Percentiles rank a stretch among this genome's conserved stretches.
phyloP scores from a whole-genome alignment of 192 early-diverging fungal species.

The Coemansia javaensis region DNA sequence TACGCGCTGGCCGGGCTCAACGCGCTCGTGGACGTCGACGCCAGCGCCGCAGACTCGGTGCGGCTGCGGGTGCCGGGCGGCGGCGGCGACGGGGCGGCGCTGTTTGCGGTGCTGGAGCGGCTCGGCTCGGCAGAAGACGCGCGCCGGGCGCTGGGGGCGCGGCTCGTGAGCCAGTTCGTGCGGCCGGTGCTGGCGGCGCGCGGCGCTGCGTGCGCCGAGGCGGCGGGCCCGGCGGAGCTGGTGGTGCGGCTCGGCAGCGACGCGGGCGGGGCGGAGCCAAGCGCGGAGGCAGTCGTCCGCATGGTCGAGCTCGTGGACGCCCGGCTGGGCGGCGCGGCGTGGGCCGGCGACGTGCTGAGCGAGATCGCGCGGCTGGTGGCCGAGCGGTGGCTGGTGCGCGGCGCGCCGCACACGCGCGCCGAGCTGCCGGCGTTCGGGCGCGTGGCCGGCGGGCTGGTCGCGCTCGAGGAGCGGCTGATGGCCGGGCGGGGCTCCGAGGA shows the following conservation, averaged over 20 bases:
- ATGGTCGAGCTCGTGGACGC: constrained; percentile 6
- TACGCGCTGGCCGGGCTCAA: constrained; percentile 1
- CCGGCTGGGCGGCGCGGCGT: background rate
- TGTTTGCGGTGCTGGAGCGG: constrained; percentile 20
- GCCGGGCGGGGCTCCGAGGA: background rate
- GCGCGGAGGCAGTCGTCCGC: background rate
- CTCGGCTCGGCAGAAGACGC: constrained; percentile 4
- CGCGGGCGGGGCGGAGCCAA: background rate
- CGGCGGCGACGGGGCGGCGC: background rate
- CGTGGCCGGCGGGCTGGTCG: constrained; percentile 5
- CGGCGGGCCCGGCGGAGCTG: too few relatives aligned
- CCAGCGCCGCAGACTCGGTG: background rate
- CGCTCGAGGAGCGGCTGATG: constrained; percentile 15
- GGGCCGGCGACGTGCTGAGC: constrained; percentile 1
- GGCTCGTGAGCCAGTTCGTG: constrained; percentile 13
- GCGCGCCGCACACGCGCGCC: constrained; percentile 13
- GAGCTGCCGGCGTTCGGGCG: constrained; percentile 6
- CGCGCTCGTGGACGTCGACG: constrained; percentile 1
- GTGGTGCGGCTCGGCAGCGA: background rate
- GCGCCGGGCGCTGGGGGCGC: background rate
- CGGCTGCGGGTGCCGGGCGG: background rate
- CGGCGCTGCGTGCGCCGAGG: background rate
- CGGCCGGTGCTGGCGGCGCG: constrained; percentile 13
- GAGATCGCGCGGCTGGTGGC: constrained; percentile 14
- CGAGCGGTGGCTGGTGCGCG: constrained; percentile 18